Evolutionary conservation across 73 alveolate genomes (phyloP).

Genomic region (Paramecium caudatum): DNA sequence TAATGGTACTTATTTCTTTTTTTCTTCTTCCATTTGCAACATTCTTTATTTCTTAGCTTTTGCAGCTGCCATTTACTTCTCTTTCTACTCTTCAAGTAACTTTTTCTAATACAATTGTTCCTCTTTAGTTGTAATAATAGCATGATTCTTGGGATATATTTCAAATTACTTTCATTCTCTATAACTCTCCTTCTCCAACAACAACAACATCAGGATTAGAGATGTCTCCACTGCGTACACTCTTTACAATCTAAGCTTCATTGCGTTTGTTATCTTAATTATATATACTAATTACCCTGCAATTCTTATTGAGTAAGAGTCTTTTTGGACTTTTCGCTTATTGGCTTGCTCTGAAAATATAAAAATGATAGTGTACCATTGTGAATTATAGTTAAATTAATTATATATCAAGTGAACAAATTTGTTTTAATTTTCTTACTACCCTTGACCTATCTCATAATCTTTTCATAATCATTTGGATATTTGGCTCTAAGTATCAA

Average conservation of each 20-base stretch:
- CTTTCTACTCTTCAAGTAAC: conserved; percentile 74
- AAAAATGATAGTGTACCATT: conserved; percentile 6
- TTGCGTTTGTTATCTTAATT: conserved; percentile 33
- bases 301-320: background rate
- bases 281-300: background rate
- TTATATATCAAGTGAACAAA: conserved; percentile 24
- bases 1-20: conserved; percentile 73
- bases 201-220: conserved; percentile 75
- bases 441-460: conserved; percentile 27
- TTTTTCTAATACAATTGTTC: conserved; percentile 72
- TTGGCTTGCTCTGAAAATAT: background rate
- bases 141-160: conserved; percentile 60
- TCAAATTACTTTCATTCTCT: conserved; percentile 75
- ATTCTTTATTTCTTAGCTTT: conserved; percentile 74
- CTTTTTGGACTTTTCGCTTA: background rate
- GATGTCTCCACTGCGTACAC: conserved; percentile 72
- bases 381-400: background rate
- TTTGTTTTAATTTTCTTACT: conserved; percentile 15
- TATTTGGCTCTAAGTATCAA: background rate
- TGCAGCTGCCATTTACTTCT: conserved; percentile 78
- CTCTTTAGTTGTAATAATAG: conserved; percentile 77
- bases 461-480: conserved; percentile 20
- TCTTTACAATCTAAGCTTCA: conserved; percentile 62
- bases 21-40: conserved; percentile 78
- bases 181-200: conserved; percentile 71